phyloP scores from a whole-genome alignment of 371 early-diverging fungal genomes.

The Mycotypha africana region DNA sequence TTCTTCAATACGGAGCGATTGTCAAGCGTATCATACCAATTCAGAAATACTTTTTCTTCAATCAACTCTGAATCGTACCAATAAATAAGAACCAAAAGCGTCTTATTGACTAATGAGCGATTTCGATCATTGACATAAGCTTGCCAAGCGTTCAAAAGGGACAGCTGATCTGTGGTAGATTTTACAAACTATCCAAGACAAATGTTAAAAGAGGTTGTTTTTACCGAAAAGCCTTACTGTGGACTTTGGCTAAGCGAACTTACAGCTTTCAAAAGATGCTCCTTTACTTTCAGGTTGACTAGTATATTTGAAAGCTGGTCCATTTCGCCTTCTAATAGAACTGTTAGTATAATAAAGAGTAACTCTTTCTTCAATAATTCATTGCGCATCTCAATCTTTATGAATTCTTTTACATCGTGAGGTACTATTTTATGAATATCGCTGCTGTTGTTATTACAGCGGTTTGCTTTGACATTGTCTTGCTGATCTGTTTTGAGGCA shows the following conservation, averaged over 20 bases:
- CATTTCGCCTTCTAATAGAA: conserved; percentile 51
- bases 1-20: conserved; percentile 48
- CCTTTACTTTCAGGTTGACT: conserved; percentile 26
- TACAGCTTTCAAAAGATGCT: conserved; percentile 53
- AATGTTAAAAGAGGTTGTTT: no score
- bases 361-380: conserved; percentile 65
- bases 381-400: conserved; percentile 71
- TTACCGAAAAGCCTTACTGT: no score
- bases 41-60: conserved; percentile 65
- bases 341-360: conserved; percentile 52
- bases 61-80: conserved; percentile 69
- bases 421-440: no score
- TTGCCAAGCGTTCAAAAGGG: conserved; percentile 62
- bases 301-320: conserved; percentile 15
- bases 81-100: conserved; percentile 51
- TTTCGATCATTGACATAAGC: conserved; percentile 50
- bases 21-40: conserved; percentile 53
- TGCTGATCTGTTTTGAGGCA: no score
- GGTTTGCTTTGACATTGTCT: no score
- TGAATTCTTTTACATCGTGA: conserved; percentile 73
- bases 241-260: no score
- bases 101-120: conserved; percentile 41
- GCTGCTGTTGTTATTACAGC: no score
- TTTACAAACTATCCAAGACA: conserved; percentile 60
- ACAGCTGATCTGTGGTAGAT: conserved; percentile 52